Conservation (phyloP, 1,139 yeast genomes). For the Hyphopichia buzzinii region DNA sequence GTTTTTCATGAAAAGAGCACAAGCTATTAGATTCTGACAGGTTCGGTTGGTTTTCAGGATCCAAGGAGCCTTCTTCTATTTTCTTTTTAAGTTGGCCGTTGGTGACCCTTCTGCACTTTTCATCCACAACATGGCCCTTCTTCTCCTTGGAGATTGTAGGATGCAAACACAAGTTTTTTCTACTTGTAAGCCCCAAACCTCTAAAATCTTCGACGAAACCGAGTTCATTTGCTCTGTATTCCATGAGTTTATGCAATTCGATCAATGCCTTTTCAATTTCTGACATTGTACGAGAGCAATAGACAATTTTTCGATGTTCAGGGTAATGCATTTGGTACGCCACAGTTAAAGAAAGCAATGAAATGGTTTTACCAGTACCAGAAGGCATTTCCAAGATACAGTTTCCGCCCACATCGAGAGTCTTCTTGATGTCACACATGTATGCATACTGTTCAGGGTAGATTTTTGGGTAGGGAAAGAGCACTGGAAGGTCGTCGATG, state of each 20-base stretch:
- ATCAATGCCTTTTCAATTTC: constrained; percentile 96
- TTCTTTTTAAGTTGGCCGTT: constrained; percentile 80
- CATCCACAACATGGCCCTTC: constrained; percentile 94
- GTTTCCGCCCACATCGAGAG: constrained; percentile 96
- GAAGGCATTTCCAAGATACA: constrained; percentile 99
- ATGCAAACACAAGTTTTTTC: constrained; percentile 91
- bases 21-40: constrained; percentile 28
- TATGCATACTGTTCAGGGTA: constrained; percentile 98
- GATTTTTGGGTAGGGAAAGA: constrained; percentile 95
- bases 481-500: constrained; percentile 92
- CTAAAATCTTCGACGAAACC: constrained; percentile 86
- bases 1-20: constrained; percentile 87
- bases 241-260: constrained; percentile 90
- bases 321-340: constrained; percentile 97
- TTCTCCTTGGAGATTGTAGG: constrained; percentile 85
- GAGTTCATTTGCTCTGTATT: constrained; percentile 72
- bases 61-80: constrained; percentile 56
- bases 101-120: constrained; percentile 90
- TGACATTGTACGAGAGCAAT: constrained; percentile 99
- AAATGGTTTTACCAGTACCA: constrained; percentile 98
- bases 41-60: constrained; percentile 48
- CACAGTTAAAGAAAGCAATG: constrained; percentile 82
- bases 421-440: constrained; percentile 92
- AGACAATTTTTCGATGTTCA: constrained; percentile 88
- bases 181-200: constrained; percentile 89